A percentile compares a stretch with the other conserved stretches of the same genome.
These are phyloP conservation scores for Saccharomycopsis sp. DNA, from an alignment of 805 yeast species.

Conservation along the genomic window DNA sequence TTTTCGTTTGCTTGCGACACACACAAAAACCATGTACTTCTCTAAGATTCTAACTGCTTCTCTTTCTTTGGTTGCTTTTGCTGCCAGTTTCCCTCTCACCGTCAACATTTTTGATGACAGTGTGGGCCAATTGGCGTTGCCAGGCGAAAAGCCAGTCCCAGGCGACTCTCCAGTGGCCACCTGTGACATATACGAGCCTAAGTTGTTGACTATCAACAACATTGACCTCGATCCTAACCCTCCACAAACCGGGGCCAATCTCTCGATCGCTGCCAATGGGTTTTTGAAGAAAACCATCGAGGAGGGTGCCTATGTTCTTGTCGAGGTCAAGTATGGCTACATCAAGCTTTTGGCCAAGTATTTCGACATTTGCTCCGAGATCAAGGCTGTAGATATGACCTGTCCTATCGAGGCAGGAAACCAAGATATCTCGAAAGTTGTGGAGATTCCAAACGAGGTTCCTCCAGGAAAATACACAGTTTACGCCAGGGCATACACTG, in stretches of 20 bases:
- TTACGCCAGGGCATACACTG: conserved; percentile 83
- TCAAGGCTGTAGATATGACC: conserved; percentile 71
- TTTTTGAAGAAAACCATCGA: conserved; percentile 44
- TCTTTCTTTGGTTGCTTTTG: neutral
- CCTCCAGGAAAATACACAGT: conserved; percentile 94
- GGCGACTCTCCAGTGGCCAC: conserved; percentile 81
- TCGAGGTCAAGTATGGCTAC: conserved; percentile 88
- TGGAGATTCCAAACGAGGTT: conserved; percentile 82
- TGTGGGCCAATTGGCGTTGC: conserved; percentile 24
- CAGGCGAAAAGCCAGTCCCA: conserved; percentile 64
- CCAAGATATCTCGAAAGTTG: conserved; percentile 58
- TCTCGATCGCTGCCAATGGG: conserved; percentile 77
- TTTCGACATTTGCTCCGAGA: conserved; percentile 87
- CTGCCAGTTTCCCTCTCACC: neutral
- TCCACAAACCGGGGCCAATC: conserved; percentile 76
- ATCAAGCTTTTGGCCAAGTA: conserved; percentile 82
- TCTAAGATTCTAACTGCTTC: neutral
- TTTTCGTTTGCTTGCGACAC: too few species aligned
- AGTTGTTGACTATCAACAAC: conserved; percentile 53
- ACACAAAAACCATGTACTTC: neutral
- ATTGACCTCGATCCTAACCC: conserved; percentile 78
- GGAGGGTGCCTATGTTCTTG: conserved; percentile 92
- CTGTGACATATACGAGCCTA: conserved; percentile 63
- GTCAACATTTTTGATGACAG: neutral
- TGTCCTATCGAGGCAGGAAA: conserved; percentile 78